A percentile compares a stretch with the other conserved stretches of the same genome.
Conservation (phyloP, 305 asterid species). For the Petunia hybrid region DNA sequence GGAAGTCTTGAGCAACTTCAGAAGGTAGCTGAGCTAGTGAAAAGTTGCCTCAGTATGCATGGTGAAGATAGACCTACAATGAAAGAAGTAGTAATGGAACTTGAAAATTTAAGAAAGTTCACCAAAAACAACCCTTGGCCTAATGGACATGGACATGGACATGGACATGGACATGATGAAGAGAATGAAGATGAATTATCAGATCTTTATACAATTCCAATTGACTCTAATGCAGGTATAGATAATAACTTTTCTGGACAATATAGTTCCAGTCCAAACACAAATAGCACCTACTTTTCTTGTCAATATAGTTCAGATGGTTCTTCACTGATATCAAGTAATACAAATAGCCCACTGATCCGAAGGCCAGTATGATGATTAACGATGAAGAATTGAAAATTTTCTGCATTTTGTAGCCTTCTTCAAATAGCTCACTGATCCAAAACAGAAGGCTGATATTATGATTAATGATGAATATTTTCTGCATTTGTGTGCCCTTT, state of each 20-base stretch:
- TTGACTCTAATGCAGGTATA: slow-evolving; percentile 28
- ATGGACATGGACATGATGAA: slow-evolving; percentile 41
- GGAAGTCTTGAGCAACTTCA: slow-evolving; percentile 41
- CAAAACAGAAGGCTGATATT: neutral
- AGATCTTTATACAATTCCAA: slow-evolving; percentile 40
- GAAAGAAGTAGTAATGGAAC: slow-evolving; percentile 31
- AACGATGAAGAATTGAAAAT: no score
- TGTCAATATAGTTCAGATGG: slow-evolving; percentile 29
- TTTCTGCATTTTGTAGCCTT: no score
- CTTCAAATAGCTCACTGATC: neutral
- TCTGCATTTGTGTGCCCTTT: neutral
- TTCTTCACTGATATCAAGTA: neutral
- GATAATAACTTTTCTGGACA: slow-evolving; percentile 34
- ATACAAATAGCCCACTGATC: slow-evolving; percentile 18
- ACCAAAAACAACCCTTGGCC: slow-evolving; percentile 40
- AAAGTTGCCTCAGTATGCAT: slow-evolving; percentile 33
- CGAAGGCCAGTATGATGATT: neutral
- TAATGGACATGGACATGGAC: neutral
- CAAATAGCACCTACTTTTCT: slow-evolving; percentile 36
- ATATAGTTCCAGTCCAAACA: slow-evolving; percentile 27
- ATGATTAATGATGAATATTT: neutral
- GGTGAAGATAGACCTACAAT: slow-evolving; percentile 42
- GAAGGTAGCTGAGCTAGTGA: slow-evolving; percentile 36
- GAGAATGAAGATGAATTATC: slow-evolving; percentile 30
- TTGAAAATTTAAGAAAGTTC: slow-evolving; percentile 35